Base-by-base conservation (phyloP, 1,284 basidiomycete species). In the Peniophora sp. region DNA sequence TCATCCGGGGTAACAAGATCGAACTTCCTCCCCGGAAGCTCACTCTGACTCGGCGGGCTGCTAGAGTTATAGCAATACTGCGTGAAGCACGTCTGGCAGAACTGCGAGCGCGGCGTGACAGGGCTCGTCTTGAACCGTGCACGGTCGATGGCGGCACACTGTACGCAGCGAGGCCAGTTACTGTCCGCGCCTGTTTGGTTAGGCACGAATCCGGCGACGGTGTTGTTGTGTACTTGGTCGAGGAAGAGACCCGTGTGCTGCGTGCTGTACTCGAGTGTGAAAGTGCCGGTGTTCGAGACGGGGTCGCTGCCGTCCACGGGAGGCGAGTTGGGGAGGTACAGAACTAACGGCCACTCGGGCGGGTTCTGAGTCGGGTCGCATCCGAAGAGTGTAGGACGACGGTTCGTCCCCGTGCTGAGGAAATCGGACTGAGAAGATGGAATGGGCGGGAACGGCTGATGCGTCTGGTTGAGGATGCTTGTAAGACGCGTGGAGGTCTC, bases 381-480 rank as follows among this genome's bases (percentile, higher is more conserved):
- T 1, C 88, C 88, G 65, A 89, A 91, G 65, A 91, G 89, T 0
- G 83, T 83, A 5, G 87, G 78, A 17, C 87, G 75, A 38, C 72
- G 71, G 62, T 83, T 85, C 10, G 85, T 71, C 14, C 89, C 89
- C 8, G 75, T 76, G 12, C 70, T 66, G 47, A 87, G 61, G 59
- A 88, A 88, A 5, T 75, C 77, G 14, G 73, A 69, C 1, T 70
- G 56, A 14, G 66, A 70, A 2, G 63, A 59, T n/a, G 83, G 84
- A 47, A 85, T 74, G 2, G 80, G 78, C 12, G 84, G 84, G 61
- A 86, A 81, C 23, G 62, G 62, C 53, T 82, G 78, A 61, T 85
- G 83, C 0, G 81, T 75, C 2, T 68, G 56, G n/a, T 66, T 63
- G 3, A 84, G 65, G 25, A 80, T 52, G 22, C 65, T 72, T 16